Conservation (phyloP, 352 stramenopile species). For the Pythium brassicae region DNA sequence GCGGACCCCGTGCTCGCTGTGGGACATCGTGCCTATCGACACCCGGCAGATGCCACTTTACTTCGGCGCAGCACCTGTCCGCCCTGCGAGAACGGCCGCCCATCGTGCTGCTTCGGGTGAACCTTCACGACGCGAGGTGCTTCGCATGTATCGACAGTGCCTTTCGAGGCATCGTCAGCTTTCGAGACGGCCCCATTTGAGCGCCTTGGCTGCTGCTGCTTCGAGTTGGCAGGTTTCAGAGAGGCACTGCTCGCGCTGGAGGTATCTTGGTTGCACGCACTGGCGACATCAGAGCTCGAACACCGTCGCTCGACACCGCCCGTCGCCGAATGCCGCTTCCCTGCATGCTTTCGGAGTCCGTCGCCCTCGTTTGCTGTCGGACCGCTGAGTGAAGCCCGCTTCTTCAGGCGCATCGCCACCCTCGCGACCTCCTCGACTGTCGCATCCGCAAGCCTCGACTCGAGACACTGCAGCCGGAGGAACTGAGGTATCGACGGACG, state of each 20-base stretch:
- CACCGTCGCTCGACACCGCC: constrained; percentile 24
- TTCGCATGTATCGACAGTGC: constrained; percentile 18
- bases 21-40: constrained; percentile 14
- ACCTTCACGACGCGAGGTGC: constrained; percentile 41
- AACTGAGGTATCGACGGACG: constrained; percentile 52
- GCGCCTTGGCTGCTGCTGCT: neutral
- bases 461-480: constrained; percentile 64
- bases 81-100: constrained; percentile 42
- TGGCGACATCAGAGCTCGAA: constrained; percentile 30
- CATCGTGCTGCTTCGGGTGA: constrained; percentile 62
- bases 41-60: constrained; percentile 45
- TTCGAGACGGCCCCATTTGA: neutral
- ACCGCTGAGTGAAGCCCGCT: constrained; percentile 18
- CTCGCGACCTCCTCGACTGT: constrained; percentile 5
- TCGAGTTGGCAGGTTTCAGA: constrained; percentile 8
- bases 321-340: constrained; percentile 3
- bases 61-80: constrained; percentile 35
- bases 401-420: constrained; percentile 27
- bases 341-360: constrained; percentile 2
- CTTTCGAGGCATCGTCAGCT: constrained; percentile 1
- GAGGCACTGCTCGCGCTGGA: neutral
- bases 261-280: constrained; percentile 9
- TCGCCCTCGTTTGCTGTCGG: constrained; percentile 8
- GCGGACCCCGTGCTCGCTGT: neutral
- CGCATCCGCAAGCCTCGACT: constrained; percentile 34